phyloP scores from a whole-genome alignment of 768 basidiomycete genomes.

The Naematelia encephala region DNA sequence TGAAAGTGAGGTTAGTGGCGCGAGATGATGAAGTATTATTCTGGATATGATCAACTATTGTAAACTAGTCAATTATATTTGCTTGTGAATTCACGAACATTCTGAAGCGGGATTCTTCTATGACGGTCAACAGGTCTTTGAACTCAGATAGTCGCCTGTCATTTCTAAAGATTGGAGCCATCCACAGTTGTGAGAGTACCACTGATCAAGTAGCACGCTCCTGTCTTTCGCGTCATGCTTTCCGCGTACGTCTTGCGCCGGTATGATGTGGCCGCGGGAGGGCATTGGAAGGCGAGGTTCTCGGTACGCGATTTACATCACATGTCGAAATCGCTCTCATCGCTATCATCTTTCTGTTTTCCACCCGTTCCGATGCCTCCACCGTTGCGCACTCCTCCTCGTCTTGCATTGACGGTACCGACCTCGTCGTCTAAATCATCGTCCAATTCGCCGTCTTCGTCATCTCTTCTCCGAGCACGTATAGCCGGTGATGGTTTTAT shows the following conservation, averaged over 20 bases:
- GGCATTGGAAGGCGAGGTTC: background rate
- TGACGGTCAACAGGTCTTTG: no score
- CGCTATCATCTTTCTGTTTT: conserved; percentile 56
- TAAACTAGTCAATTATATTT: no score
- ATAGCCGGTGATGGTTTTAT: conserved; percentile 54
- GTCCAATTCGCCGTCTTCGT: conserved; percentile 51
- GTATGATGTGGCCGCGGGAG: background rate
- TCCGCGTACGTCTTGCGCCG: no score
- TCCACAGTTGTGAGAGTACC: no score
- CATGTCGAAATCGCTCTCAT: conserved; percentile 73
- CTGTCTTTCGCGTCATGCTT: no score
- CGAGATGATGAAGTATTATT: background rate
- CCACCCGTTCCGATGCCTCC: conserved; percentile 43
- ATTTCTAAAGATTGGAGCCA: no score
- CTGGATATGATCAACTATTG: no score
- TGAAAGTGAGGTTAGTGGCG: conserved; percentile 6
- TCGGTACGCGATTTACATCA: conserved; percentile 3
- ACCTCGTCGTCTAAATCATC: conserved; percentile 55
- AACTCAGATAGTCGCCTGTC: no score
- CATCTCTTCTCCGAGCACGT: conserved; percentile 27
- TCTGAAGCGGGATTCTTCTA: no score
- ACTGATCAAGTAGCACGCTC: no score
- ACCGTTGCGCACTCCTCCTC: conserved; percentile 28
- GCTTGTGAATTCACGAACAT: no score
- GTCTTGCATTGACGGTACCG: conserved; percentile 54